Conservation (phyloP, 345 rosid genomes). For the Jatropha curcas region DNA sequence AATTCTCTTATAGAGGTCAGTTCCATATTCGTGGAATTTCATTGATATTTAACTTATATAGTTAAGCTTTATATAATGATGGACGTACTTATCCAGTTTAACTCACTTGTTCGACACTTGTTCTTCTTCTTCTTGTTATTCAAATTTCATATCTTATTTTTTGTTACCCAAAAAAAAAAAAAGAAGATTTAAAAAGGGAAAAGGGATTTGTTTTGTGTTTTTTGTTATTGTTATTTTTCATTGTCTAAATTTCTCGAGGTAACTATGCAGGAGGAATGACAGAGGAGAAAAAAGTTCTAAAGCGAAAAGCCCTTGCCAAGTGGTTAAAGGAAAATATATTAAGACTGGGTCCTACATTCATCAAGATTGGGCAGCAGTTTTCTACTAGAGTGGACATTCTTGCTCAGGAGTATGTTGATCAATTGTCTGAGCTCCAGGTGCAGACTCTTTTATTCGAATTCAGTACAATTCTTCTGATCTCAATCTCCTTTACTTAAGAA, state of each 20-base stretch:
- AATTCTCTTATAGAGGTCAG: conserved; percentile 85
- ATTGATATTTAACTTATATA: not conserved
- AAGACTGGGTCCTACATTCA: conserved; percentile 96
- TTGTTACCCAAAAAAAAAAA: no score
- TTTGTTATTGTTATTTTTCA: not conserved
- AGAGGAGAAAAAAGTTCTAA: conserved; percentile 63
- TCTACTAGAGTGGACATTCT: conserved; percentile 98
- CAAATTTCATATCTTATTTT: not conserved
- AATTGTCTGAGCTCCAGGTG: conserved; percentile 96
- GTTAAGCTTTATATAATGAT: not conserved
- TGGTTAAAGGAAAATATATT: conserved; percentile 92
- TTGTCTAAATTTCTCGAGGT: conserved; percentile 11
- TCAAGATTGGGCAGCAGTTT: conserved; percentile 95
- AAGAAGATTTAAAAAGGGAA: no score
- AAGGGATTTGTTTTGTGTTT: no score
- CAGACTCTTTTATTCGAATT: conserved; percentile 11
- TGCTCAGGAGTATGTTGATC: conserved; percentile 98
- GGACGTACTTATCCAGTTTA: not conserved
- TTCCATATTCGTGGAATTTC: not conserved
- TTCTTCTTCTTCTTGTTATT: not conserved
- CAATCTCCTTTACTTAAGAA: not conserved
- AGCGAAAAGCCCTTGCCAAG: conserved; percentile 78
- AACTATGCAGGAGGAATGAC: conserved; percentile 83
- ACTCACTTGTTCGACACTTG: no score
- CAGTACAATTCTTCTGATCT: not conserved